Evolutionary conservation across 2,329 filamentous ascomycete species (phyloP), one percentile per base, ranked within the genome.

Genomic region (Cladosporium velox): DNA sequence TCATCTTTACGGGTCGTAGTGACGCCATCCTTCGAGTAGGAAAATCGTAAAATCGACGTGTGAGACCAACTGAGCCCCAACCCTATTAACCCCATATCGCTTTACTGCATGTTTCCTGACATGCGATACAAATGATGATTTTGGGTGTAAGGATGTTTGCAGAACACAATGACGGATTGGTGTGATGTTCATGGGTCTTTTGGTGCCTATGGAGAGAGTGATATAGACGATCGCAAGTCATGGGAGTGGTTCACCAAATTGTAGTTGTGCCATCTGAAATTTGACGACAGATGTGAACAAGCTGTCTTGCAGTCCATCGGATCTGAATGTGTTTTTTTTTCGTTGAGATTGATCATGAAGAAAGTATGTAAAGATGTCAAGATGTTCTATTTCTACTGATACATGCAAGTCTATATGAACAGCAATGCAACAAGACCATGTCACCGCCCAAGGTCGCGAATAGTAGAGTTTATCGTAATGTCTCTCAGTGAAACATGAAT

Each of bases 401-500:
- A 5, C 7, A 47, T 8, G n/a, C n/a, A 47, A 3, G n/a, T 18
- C n/a, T 11, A 24, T 8, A 47, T 24, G n/a, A 12, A 21, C 11
- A 21, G 5, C 4, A 11, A 12, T 8, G 8, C n/a, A 47, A 21
- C 8, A 21, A 47, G n/a, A 47, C 10, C 10, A 47, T 21, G 41
- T 12, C 21, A 21, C n/a, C 14, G 4, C 8, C 3, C 10, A 47
- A 47, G 8, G 11, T 21, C 41, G 4, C n/a, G 21, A 4, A 11
- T 3, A 47, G 4, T 21, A 61, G 30, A 49, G n/a, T 52, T 54
- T 55, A 8, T 21, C 5, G 28, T 28, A 10, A 34, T 55, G 52
- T 55, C 52, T 55, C 52, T 55, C 30, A 21, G 30, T 55, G 52
- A 55, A 12, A 55, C 52, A 55, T 30, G 14, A 30, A 55, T 55